phyloP scores from a whole-genome alignment of 306 rosid genomes.

The Luffa aegyptiaca region DNA sequence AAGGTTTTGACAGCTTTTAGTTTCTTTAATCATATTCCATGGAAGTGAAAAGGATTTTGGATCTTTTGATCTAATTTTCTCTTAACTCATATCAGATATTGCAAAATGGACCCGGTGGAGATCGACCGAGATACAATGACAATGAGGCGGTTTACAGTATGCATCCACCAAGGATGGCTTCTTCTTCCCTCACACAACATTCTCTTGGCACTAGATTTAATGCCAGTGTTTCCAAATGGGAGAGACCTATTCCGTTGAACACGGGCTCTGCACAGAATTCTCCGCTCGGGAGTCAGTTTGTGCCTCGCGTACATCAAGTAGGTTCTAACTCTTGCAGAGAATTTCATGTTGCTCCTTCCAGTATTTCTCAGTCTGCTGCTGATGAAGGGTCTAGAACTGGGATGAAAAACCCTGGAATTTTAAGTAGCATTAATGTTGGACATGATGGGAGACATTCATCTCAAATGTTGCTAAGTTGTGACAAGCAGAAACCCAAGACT shows the following conservation, averaged over 20 bases:
- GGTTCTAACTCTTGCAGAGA: slow-evolving; percentile 59
- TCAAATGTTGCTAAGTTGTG: slow-evolving; percentile 32
- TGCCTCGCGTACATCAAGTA: slow-evolving; percentile 32
- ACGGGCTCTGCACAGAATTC: slow-evolving; percentile 48
- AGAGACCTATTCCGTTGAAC: slow-evolving; percentile 46
- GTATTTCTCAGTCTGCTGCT: slow-evolving; percentile 74
- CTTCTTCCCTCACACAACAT: slow-evolving; percentile 56
- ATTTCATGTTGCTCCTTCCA: slow-evolving; percentile 52
- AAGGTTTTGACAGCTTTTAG: slow-evolving; percentile 39
- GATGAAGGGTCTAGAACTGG: slow-evolving; percentile 98
- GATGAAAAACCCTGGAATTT: slow-evolving; percentile 61
- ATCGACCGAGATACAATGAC: slow-evolving; percentile 53
- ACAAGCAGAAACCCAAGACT: slow-evolving; percentile 47
- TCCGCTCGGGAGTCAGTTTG: slow-evolving; percentile 45
- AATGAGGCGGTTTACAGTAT: slow-evolving; percentile 48
- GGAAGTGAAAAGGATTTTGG: not conserved
- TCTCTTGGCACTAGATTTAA: slow-evolving; percentile 45
- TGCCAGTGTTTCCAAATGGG: slow-evolving; percentile 35
- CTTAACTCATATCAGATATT: slow-evolving; percentile 36
- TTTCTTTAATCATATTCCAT: not conserved
- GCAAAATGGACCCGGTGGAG: slow-evolving; percentile 57
- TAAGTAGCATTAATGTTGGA: slow-evolving; percentile 42
- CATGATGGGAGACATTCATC: slow-evolving; percentile 34
- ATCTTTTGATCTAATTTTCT: slow-evolving; percentile 12
- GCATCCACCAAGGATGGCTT: slow-evolving; percentile 46